phyloP scores from a whole-genome alignment of 1,139 yeast species.

The Kodamaea suecica region DNA sequence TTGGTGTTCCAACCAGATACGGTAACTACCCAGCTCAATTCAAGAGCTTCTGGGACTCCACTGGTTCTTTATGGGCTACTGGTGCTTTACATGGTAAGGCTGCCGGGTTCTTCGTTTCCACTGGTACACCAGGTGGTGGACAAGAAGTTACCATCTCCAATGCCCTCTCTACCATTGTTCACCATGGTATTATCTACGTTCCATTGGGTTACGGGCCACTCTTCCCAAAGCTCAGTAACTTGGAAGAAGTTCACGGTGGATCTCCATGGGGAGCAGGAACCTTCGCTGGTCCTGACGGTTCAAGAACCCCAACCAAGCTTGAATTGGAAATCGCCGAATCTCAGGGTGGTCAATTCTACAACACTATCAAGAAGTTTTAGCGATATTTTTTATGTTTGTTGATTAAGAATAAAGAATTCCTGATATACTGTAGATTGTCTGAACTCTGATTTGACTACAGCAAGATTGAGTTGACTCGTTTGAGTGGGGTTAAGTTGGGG shows the following conservation, averaged over 20 bases:
- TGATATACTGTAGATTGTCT: too few relatives aligned
- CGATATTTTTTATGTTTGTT: too few relatives aligned
- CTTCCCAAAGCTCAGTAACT: conserved; percentile 25
- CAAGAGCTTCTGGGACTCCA: conserved; percentile 38
- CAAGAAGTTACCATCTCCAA: conserved; percentile 38
- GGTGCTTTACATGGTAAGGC: conserved; percentile 38
- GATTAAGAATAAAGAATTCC: too few relatives aligned
- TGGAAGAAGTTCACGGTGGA: conserved; percentile 38
- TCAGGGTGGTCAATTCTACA: conserved; percentile 36
- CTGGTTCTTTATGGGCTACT: conserved; percentile 38
- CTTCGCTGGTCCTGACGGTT: conserved; percentile 37
- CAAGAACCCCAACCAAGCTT: conserved; percentile 32
- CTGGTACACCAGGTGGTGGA: conserved; percentile 40
- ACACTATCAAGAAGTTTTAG: conserved; percentile 16
- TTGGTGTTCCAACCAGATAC: conserved; percentile 40
- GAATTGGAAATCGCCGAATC: conserved; percentile 33
- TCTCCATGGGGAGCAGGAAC: conserved; percentile 46
- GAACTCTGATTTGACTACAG: too few relatives aligned
- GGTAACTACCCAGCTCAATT: conserved; percentile 40
- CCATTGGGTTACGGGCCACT: conserved; percentile 37
- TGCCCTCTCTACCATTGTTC: conserved; percentile 31
- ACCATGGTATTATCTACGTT: conserved; percentile 38
- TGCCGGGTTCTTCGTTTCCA: conserved; percentile 37
- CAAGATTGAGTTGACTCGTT: too few relatives aligned
- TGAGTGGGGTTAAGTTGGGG: too few relatives aligned